Evolutionary conservation across 257 asterid genomes (phyloP), one percentile per base, ranked within the genome.

Genomic region (Mentha longifolia): DNA sequence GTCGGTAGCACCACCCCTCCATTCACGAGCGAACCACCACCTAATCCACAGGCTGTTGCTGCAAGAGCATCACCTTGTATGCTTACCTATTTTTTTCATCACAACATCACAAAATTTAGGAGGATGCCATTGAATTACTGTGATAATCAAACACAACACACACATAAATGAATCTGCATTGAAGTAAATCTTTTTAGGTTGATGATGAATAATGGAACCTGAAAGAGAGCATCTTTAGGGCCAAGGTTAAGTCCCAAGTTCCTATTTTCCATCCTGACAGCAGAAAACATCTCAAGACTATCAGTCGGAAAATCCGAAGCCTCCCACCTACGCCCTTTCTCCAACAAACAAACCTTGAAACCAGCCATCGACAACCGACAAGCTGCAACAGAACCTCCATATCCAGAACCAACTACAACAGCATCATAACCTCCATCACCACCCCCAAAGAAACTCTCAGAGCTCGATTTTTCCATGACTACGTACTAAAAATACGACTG

Each of bases 361-460:
- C 90, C 90, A 1, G 85, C 88, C 80, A 73, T 75, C 19, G 90
- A 80, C 77, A 84, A 5, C 22, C 92, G 77, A 69, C 84, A 85
- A 9, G 88, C 90, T 12, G 90, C 88, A 14, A 81, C 86, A 3
- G 92, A 82, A 45, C 92, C 92, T 67, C 89, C 89, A 46, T 84
- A 82, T 10, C 92, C 92, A 4, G 89, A 87, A 17, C 88, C 89
- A 5, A 84, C 75, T 9, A 87, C 86, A 9, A 87, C 79, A 14
- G 80, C 92, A 77, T 87, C 92, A 73, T 80, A 87, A 46, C 77
- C 73, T 5, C 43, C 50, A 52, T 28, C 76, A 10, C 65, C 76
- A 10, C 65, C 76, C 13, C 60, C 16, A 3, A 11, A 20, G 0
- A 54, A 10, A 20, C 9, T 22, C 35, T 54, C 7, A 10, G 35